These are phyloP conservation scores for Geotrichum carabidarum DNA, from an alignment of 1,139 yeast genomes.

Conservation along the genomic window DNA sequence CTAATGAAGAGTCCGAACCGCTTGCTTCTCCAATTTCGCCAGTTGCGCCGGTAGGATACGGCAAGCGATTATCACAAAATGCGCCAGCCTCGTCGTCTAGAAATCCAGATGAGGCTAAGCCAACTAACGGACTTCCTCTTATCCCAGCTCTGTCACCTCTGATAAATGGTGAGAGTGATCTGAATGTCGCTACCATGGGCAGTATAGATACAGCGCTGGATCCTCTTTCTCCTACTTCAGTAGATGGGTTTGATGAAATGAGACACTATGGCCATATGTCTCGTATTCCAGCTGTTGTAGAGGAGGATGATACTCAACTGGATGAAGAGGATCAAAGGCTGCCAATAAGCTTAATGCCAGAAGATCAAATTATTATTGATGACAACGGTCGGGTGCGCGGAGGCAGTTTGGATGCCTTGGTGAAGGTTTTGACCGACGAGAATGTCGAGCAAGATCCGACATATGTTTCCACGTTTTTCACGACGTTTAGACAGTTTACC, in stretches of 20 bases:
- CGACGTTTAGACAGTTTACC: slow-evolving; percentile 74
- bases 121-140: slow-evolving; percentile 19
- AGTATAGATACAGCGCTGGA: slow-evolving; percentile 3
- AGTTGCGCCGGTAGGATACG: not conserved
- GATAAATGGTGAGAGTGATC: not conserved
- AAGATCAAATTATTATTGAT: slow-evolving; percentile 41
- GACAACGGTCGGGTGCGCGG: slow-evolving; percentile 58
- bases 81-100: not conserved
- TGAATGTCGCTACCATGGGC: not conserved
- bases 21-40: slow-evolving; percentile 1
- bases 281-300: slow-evolving; percentile 1
- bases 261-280: not conserved
- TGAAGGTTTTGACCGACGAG: slow-evolving; percentile 69
- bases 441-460: slow-evolving; percentile 57
- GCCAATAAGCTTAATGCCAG: slow-evolving; percentile 17
- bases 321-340: slow-evolving; percentile 1
- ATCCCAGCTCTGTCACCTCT: slow-evolving; percentile 22
- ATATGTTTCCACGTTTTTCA: slow-evolving; percentile 69
- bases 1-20: slow-evolving; percentile 3
- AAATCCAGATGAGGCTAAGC: not conserved
- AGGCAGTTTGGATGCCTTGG: slow-evolving; percentile 71
- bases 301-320: slow-evolving; percentile 3
- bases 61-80: not conserved
- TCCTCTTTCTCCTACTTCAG: not conserved
- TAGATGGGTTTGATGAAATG: not conserved